Percentiles rank a stretch among this genome's conserved stretches.
Conservation (phyloP, 1,139 yeast species). For the Candida sojae region DNA sequence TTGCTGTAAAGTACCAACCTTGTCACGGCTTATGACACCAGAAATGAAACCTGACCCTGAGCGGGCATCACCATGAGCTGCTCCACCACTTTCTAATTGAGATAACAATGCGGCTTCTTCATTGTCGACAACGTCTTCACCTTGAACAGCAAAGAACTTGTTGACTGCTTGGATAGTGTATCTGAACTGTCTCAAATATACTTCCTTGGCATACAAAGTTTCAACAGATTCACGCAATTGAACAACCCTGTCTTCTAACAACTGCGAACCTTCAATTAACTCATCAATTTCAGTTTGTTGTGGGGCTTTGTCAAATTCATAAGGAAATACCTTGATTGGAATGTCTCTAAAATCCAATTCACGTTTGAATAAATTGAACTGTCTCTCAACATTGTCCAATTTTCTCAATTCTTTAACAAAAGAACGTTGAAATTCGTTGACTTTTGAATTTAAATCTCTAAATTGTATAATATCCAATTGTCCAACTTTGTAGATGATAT, state of each 20-base stretch:
- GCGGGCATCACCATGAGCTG: slow-evolving; percentile 12
- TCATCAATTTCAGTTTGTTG: slow-evolving; percentile 77
- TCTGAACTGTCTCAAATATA: slow-evolving; percentile 38
- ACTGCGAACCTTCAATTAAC: slow-evolving; percentile 63
- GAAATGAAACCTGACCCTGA: slow-evolving; percentile 56
- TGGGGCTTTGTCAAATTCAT: slow-evolving; percentile 37
- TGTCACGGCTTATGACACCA: slow-evolving; percentile 79
- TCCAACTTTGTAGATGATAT: slow-evolving; percentile 64
- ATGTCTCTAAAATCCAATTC: slow-evolving; percentile 53
- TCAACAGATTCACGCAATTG: slow-evolving; percentile 42
- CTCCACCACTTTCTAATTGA: slow-evolving; percentile 28
- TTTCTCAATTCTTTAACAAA: slow-evolving; percentile 69
- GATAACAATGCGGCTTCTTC: slow-evolving; percentile 25
- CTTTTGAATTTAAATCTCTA: slow-evolving; percentile 66
- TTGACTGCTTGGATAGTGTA: slow-evolving; percentile 61
- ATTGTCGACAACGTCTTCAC: slow-evolving; percentile 26
- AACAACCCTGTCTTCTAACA: slow-evolving; percentile 45
- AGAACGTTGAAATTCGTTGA: slow-evolving; percentile 71
- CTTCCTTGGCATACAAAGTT: slow-evolving; percentile 34
- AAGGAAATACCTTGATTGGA: slow-evolving; percentile 43
- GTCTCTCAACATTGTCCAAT: slow-evolving; percentile 70
- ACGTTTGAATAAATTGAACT: slow-evolving; percentile 51
- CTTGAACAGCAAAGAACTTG: slow-evolving; percentile 49
- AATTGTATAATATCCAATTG: slow-evolving; percentile 66
- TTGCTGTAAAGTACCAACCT: slow-evolving; percentile 72